phyloP scores from a whole-genome alignment of 805 yeast genomes.

The Candida odintsovae region DNA sequence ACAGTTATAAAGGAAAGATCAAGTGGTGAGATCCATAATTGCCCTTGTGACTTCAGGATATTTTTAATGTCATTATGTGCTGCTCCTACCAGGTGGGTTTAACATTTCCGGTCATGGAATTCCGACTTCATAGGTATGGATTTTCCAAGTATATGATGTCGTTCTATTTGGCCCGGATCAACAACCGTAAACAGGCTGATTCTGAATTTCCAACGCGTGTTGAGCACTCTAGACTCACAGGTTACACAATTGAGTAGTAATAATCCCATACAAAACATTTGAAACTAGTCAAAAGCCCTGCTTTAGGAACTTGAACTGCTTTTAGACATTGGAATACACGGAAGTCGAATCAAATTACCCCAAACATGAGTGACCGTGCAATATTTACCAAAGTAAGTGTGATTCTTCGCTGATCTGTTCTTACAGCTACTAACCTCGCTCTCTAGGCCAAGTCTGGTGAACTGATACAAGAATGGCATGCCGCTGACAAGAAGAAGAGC shows the following conservation, averaged over 20 bases:
- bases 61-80: too few relatives aligned
- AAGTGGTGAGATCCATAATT: background rate
- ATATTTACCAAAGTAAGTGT: constrained; percentile 20
- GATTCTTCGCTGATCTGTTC: background rate
- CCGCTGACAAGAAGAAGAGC: constrained; percentile 33
- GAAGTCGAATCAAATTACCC: background rate
- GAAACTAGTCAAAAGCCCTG: background rate
- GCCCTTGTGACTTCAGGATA: too few relatives aligned
- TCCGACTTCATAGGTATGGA: background rate
- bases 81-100: too few relatives aligned
- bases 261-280: too few relatives aligned
- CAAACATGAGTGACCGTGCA: constrained; percentile 18
- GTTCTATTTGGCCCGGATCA: too few relatives aligned
- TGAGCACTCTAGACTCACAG: too few relatives aligned
- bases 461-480: constrained; percentile 27
- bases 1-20: too few relatives aligned
- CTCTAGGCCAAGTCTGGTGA: constrained; percentile 25
- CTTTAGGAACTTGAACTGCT: too few relatives aligned
- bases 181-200: background rate
- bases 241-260: background rate
- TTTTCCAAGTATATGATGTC: too few relatives aligned
- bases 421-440: constrained; percentile 6
- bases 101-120: too few relatives aligned
- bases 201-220: background rate
- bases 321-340: background rate